phyloP scores from a whole-genome alignment of 2,329 filamentous ascomycete species.

The Zasmidium citrigriseum region DNA sequence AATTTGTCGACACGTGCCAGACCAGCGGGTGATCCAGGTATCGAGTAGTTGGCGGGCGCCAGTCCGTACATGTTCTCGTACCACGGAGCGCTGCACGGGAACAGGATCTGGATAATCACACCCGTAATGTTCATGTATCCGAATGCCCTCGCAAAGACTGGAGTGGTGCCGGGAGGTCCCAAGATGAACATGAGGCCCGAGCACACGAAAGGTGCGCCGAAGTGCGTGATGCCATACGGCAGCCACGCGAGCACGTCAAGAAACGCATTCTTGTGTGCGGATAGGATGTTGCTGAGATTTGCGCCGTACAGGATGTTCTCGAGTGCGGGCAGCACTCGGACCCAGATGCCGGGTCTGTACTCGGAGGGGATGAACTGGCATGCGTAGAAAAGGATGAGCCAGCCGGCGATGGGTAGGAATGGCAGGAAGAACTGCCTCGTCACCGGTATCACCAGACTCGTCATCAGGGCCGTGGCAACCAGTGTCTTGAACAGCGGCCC shows the following conservation, averaged over 20 bases:
- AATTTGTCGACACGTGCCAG: slow-evolving; percentile 85
- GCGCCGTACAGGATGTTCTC: slow-evolving; percentile 97
- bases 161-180: slow-evolving; percentile 79
- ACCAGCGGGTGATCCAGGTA: slow-evolving; percentile 85
- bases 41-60: slow-evolving; percentile 88
- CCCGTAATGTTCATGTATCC: slow-evolving; percentile 90
- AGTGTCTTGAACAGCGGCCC: slow-evolving; percentile 77
- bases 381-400: slow-evolving; percentile 88
- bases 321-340: slow-evolving; percentile 87
- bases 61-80: slow-evolving; percentile 93
- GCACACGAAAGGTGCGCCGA: slow-evolving; percentile 79
- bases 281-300: slow-evolving; percentile 93
- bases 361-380: slow-evolving; percentile 88
- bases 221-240: slow-evolving; percentile 89
- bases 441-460: slow-evolving; percentile 75
- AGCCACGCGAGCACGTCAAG: slow-evolving; percentile 91
- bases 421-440: slow-evolving; percentile 91
- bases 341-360: slow-evolving; percentile 91
- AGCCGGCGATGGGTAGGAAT: slow-evolving; percentile 79
- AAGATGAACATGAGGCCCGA: slow-evolving; percentile 83
- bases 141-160: slow-evolving; percentile 82
- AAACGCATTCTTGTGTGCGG: slow-evolving; percentile 79
- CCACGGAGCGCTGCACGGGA: slow-evolving; percentile 95
- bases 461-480: slow-evolving; percentile 65
- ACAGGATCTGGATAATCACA: slow-evolving; percentile 83